phyloP scores from a whole-genome alignment of 2,329 filamentous ascomycete genomes.

The Epichloe uncinata region DNA sequence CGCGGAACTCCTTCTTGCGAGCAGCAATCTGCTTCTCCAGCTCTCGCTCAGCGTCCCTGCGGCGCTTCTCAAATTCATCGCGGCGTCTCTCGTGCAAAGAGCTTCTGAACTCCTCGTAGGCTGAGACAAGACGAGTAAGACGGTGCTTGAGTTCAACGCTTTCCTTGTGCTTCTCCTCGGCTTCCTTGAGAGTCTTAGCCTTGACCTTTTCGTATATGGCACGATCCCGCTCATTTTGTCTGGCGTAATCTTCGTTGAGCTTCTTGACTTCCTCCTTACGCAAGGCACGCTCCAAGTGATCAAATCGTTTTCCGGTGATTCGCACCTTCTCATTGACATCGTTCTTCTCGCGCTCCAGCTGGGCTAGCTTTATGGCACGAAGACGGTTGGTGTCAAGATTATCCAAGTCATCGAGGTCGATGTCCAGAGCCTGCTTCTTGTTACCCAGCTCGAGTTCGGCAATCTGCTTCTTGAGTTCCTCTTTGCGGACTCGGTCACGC shows the following conservation, averaged over 20 bases:
- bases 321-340: constrained; percentile 84
- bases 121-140: constrained; percentile 68
- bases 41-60: constrained; percentile 82
- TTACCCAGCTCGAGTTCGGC: constrained; percentile 75
- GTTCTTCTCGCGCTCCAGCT: constrained; percentile 96
- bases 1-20: constrained; percentile 78
- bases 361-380: constrained; percentile 85
- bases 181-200: constrained; percentile 62
- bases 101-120: constrained; percentile 72
- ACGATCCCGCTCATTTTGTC: constrained; percentile 65
- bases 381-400: constrained; percentile 82
- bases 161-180: constrained; percentile 81
- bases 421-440: constrained; percentile 53
- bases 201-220: constrained; percentile 70
- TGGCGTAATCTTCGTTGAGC: constrained; percentile 70
- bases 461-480: constrained; percentile 86
- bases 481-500: constrained; percentile 77
- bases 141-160: constrained; percentile 90
- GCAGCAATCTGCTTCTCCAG: constrained; percentile 81
- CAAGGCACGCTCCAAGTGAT: constrained; percentile 94
- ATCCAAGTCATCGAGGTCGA: constrained; percentile 71
- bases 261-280: constrained; percentile 93
- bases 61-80: constrained; percentile 91
- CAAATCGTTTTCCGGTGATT: constrained; percentile 86
- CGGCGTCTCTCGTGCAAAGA: constrained; percentile 76